Evolutionary conservation across 2,329 filamentous ascomycete genomes (phyloP).

Genomic region (Apiospora hydei): DNA sequence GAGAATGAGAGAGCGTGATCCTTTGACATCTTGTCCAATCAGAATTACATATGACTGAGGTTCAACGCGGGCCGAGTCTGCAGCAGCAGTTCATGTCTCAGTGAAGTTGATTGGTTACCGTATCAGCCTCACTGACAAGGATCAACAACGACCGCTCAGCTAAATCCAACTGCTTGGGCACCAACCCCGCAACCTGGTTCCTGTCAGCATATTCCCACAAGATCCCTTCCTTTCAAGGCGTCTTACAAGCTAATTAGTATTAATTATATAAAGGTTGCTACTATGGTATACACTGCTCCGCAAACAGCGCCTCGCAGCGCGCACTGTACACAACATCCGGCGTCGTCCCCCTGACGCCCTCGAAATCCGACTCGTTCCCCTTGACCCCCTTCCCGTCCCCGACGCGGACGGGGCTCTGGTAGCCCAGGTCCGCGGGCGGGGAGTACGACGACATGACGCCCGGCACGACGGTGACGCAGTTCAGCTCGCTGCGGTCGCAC

Average conservation of each 20-base stretch:
- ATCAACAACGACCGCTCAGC: no score
- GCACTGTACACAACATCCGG: slow-evolving; percentile 45
- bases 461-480: slow-evolving; percentile 47
- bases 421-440: slow-evolving; percentile 37
- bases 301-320: slow-evolving; percentile 44
- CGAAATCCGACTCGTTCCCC: slow-evolving; percentile 35
- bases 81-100: no score
- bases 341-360: slow-evolving; percentile 42
- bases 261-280: no score
- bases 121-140: no score
- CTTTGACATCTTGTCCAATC: neutral
- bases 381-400: slow-evolving; percentile 30
- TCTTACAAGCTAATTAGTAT: neutral
- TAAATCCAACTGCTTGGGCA: no score
- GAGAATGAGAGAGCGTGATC: neutral
- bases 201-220: neutral
- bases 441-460: slow-evolving; percentile 46
- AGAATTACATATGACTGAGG: no score
- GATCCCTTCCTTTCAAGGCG: neutral
- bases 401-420: slow-evolving; percentile 31
- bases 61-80: no score
- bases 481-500: slow-evolving; percentile 40
- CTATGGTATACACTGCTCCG: slow-evolving; percentile 34
- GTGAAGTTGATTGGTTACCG: no score
- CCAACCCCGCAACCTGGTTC: no score